Base-by-base conservation (phyloP, 1,284 basidiomycete species). In the Blastosporella zonata region DNA sequence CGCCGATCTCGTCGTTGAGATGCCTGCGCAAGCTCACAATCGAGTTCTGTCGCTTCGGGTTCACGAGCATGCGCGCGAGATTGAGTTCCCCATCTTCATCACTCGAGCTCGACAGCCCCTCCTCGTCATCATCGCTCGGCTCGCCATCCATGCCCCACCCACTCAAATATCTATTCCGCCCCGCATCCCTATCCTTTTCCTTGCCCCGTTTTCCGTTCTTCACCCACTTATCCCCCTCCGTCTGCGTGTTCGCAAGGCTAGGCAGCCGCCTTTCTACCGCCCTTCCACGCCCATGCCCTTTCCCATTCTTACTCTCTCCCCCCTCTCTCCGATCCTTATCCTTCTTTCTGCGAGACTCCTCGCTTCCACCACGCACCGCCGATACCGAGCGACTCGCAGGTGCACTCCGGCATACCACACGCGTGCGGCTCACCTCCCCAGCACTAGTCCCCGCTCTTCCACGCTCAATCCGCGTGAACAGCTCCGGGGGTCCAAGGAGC, bases 1-100 rank as follows among this genome's bases (percentile, higher is more conserved):
- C 33, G 12, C 13, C 28, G 12, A 31, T 47, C 27, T 48, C 49
- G 28, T 43, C 47, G 1, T 46, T 53, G 6, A 87, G 68, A 55
- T 86, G 82, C 47, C 70, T 77, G 43, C 84, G 70, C 47, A 86
- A 64, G 60, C 82, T 84, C 54, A 72, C 77, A 54, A 86, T 86
- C 7, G 83, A 85, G 50, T 82, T 74, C 59, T 87, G 86, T 27
- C 86, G 71, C 59, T 82, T 84, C 10, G 86, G 74, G 8, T 81
- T 83, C n/a, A 84, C 78, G 29, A 88, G 75, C 48, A 88, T 71
- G 29, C 74, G 73, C 7, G 84, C 80, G 34, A 88, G 71, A 57
- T 84, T 77, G 29, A 87, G 69, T 54, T 86, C 84, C 7, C 72
- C 79, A 21, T 82, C 83, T 1, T 79, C 54, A 23, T 50, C 79